A percentile compares a stretch with the other conserved stretches of the same genome.
phyloP scores from a whole-genome alignment of 1,139 yeast species.

The Saccharomyces hybrid region DNA sequence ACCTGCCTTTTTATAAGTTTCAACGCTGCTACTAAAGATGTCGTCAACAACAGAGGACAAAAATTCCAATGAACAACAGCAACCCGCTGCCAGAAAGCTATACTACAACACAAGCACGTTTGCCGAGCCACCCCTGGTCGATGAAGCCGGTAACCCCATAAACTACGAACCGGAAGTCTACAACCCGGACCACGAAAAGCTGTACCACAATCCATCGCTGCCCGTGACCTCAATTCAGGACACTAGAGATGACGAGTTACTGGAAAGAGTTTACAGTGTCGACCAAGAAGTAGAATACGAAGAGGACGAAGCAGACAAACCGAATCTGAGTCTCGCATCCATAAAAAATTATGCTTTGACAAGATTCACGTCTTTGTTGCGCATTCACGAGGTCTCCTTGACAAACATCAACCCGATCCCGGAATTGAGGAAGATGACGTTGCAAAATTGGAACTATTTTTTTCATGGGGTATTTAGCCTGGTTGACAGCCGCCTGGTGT shows the following conservation, averaged over 20 bases:
- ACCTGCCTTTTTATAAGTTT: neutral
- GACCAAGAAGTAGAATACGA: constrained; percentile 9
- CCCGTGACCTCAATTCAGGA: constrained; percentile 9
- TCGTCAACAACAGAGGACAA: neutral
- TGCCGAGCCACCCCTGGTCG: constrained; percentile 5
- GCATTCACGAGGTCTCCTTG: constrained; percentile 6
- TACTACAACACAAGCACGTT: constrained; percentile 1
- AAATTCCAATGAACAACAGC: neutral
- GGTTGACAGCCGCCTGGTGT: constrained; percentile 50
- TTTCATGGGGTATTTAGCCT: constrained; percentile 42
- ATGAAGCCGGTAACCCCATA: constrained; percentile 4
- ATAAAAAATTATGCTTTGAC: constrained; percentile 2
- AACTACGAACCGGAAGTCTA: constrained; percentile 2
- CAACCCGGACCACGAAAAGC: constrained; percentile 4
- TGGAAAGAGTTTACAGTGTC: constrained; percentile 7
- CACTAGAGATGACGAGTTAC: constrained; percentile 6
- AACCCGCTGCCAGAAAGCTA: neutral
- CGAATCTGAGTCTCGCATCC: constrained; percentile 23
- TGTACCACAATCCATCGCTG: constrained; percentile 10
- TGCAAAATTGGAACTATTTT: constrained; percentile 41
- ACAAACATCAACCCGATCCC: constrained; percentile 34
- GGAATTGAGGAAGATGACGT: constrained; percentile 31
- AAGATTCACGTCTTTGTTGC: neutral
- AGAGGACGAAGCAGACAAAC: constrained; percentile 18
- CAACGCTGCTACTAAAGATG: neutral